Percentiles rank a stretch among this genome's conserved stretches.
These are phyloP conservation scores for Sporothrix euskadiensis DNA, from an alignment of 2,329 filamentous ascomycete genomes.

Conservation along the genomic window DNA sequence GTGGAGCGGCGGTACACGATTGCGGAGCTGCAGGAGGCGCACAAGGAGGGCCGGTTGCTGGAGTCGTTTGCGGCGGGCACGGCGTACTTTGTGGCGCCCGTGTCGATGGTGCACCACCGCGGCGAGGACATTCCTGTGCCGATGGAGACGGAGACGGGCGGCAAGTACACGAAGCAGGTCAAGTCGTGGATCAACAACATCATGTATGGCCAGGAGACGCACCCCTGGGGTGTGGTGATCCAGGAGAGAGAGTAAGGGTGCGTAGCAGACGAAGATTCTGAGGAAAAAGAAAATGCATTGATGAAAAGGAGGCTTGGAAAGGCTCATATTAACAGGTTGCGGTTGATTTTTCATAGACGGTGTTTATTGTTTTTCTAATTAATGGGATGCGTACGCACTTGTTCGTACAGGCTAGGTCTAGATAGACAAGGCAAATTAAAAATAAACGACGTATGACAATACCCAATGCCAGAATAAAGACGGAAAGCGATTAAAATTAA, in stretches of 20 bases:
- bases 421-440: neutral
- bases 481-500: neutral
- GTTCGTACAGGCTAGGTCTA: neutral
- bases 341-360: neutral
- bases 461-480: neutral
- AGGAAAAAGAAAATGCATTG: neutral
- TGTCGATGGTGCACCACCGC: slow-evolving; percentile 68
- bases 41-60: slow-evolving; percentile 71
- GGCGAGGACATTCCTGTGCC: slow-evolving; percentile 63
- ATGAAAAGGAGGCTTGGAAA: neutral
- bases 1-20: slow-evolving; percentile 85
- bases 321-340: neutral
- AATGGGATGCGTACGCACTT: neutral
- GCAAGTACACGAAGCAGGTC: slow-evolving; percentile 59
- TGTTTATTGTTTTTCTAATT: neutral
- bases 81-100: slow-evolving; percentile 73
- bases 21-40: slow-evolving; percentile 70
- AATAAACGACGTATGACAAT: slow-evolving; percentile 3
- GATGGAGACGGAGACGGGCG: slow-evolving; percentile 55
- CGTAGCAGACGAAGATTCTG: neutral
- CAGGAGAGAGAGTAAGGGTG: slow-evolving; percentile 48
- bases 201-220: slow-evolving; percentile 70
- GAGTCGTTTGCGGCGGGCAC: slow-evolving; percentile 88
- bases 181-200: slow-evolving; percentile 70
- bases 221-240: slow-evolving; percentile 70